Evolutionary conservation across 768 basidiomycete genomes (phyloP).

Genomic region (Tricholoma terreum): DNA sequence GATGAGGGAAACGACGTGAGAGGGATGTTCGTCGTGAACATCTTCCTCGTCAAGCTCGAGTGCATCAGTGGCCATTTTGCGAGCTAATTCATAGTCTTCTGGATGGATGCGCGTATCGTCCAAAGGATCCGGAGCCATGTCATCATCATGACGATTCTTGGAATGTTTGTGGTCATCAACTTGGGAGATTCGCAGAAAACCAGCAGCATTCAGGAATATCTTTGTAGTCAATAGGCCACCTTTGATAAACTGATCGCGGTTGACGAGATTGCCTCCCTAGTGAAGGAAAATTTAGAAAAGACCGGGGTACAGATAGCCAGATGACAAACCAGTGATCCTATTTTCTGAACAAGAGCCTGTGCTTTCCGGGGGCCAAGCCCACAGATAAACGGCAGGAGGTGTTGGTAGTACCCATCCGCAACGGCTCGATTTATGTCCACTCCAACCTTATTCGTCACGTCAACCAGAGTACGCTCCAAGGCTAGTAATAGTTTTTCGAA

Average conservation of each 20-base stretch:
- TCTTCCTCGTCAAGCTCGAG: slow-evolving; percentile 98
- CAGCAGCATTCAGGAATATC: slow-evolving; percentile 91
- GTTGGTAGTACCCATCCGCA: slow-evolving; percentile 83
- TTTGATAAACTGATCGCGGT: slow-evolving; percentile 87
- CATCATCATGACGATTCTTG: slow-evolving; percentile 67
- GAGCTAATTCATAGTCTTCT: slow-evolving; percentile 95
- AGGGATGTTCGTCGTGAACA: slow-evolving; percentile 87
- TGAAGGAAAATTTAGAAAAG: slow-evolving; percentile 8
- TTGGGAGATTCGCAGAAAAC: slow-evolving; percentile 82
- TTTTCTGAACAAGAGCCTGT: slow-evolving; percentile 76
- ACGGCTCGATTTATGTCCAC: slow-evolving; percentile 96
- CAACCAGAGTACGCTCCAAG: slow-evolving; percentile 86
- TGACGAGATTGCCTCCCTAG: slow-evolving; percentile 84
- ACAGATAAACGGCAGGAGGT: slow-evolving; percentile 84
- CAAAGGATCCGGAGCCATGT: slow-evolving; percentile 79
- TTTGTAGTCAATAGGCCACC: slow-evolving; percentile 75
- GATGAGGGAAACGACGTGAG: slow-evolving; percentile 80
- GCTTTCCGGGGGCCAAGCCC: slow-evolving; percentile 96
- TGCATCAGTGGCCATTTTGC: slow-evolving; percentile 98
- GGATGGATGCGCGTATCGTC: slow-evolving; percentile 96
- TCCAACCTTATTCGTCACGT: slow-evolving; percentile 88
- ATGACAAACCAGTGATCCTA: slow-evolving; percentile 63
- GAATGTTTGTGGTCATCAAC: slow-evolving; percentile 56
- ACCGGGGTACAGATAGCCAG: neutral
- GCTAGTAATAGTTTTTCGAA: slow-evolving; percentile 77